These are phyloP conservation scores for Epichloe amarillans DNA, from an alignment of 2,329 filamentous ascomycete genomes.

Conservation along the genomic window DNA sequence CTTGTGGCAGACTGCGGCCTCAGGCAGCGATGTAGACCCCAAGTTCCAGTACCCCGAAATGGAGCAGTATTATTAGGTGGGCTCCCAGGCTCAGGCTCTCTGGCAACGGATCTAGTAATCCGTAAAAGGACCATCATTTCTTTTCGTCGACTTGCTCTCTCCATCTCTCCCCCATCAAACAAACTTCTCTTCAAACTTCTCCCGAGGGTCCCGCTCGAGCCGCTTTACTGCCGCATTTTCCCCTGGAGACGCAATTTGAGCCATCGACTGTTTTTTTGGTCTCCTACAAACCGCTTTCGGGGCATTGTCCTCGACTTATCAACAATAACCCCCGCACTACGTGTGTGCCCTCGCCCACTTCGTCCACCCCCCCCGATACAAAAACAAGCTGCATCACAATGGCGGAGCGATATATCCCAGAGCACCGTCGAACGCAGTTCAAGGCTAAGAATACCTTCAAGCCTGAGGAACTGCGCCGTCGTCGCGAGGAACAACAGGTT, in stretches of 20 bases:
- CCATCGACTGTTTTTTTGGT: not conserved
- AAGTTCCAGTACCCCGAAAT: not conserved
- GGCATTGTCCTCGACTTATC: constrained; percentile 1
- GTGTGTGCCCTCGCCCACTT: constrained; percentile 4
- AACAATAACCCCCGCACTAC: constrained; percentile 5
- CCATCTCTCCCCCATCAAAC: constrained; percentile 1
- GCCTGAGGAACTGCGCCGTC: constrained; percentile 94
- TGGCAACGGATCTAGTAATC: constrained; percentile 6
- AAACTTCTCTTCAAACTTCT: constrained; percentile 1
- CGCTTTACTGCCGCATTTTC: constrained; percentile 1
- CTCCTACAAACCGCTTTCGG: not conserved
- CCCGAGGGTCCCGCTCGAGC: constrained; percentile 2
- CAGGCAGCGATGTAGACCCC: constrained; percentile 7
- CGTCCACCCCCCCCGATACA: not conserved
- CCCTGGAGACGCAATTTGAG: not conserved
- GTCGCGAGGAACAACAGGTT: constrained; percentile 97
- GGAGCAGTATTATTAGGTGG: constrained; percentile 3
- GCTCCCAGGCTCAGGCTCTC: constrained; percentile 11
- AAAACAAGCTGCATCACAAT: constrained; percentile 39
- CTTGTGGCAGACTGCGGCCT: constrained; percentile 4
- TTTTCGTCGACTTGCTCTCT: constrained; percentile 7
- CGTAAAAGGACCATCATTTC: constrained; percentile 6
- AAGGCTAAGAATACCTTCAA: constrained; percentile 99
- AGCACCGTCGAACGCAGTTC: constrained; percentile 98
- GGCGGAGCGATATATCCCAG: constrained; percentile 98